A percentile compares a stretch with the other conserved stretches of the same genome.
Evolutionary conservation across 2,329 filamentous ascomycete species (phyloP).

Genomic region (Gaeumannomyces tritici): DNA sequence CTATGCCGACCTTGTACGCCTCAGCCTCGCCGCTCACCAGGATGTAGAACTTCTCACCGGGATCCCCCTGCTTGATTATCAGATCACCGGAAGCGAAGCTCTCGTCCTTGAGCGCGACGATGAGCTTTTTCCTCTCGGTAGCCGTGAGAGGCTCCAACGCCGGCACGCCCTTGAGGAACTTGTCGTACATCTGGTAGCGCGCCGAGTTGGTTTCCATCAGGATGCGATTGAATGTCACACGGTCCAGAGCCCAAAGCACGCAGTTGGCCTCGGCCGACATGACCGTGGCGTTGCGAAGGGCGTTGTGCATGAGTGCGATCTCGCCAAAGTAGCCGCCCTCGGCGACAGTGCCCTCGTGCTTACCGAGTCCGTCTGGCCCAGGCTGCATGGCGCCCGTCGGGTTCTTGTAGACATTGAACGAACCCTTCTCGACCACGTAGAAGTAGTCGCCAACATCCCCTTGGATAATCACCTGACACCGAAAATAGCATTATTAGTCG

Average conservation of each 20-base stretch:
- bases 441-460: slow-evolving; percentile 96
- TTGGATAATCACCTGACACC: slow-evolving; percentile 72
- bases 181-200: slow-evolving; percentile 92
- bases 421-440: slow-evolving; percentile 88
- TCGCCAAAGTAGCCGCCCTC: slow-evolving; percentile 93
- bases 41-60: slow-evolving; percentile 84
- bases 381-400: slow-evolving; percentile 65
- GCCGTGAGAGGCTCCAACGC: slow-evolving; percentile 73
- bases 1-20: slow-evolving; percentile 68
- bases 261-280: slow-evolving; percentile 69
- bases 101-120: slow-evolving; percentile 85
- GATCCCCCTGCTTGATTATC: slow-evolving; percentile 88
- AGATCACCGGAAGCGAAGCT: slow-evolving; percentile 72
- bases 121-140: slow-evolving; percentile 95
- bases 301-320: slow-evolving; percentile 96
- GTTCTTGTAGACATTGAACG: slow-evolving; percentile 89
- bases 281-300: slow-evolving; percentile 88
- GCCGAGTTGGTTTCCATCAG: slow-evolving; percentile 98
- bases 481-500: not conserved
- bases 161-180: slow-evolving; percentile 88
- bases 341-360: slow-evolving; percentile 71
- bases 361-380: slow-evolving; percentile 72
- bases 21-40: slow-evolving; percentile 81
- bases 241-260: slow-evolving; percentile 88
- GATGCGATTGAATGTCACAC: slow-evolving; percentile 93